Conservation (phyloP, 2,329 filamentous ascomycete genomes). For the Dendrostoma leiphaemia region DNA sequence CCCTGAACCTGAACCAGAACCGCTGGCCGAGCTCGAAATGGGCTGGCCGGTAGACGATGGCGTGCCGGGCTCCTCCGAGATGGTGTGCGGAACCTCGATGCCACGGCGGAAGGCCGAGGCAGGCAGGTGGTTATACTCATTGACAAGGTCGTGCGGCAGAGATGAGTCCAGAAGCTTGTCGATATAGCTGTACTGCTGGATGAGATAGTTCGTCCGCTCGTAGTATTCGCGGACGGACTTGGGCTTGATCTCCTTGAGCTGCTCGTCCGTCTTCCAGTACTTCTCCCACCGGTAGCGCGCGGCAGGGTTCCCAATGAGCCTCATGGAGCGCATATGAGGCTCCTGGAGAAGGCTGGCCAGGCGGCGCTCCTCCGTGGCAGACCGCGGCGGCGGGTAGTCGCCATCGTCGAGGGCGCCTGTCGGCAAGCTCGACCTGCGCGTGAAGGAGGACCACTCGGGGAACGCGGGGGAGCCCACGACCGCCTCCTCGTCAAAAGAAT, state of each 20-base stretch:
- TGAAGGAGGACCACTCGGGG: slow-evolving; percentile 19
- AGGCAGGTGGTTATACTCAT: slow-evolving; percentile 75
- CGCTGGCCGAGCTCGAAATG: slow-evolving; percentile 22
- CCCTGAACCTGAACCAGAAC: slow-evolving; percentile 2
- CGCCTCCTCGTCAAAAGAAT: slow-evolving; percentile 15
- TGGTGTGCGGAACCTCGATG: slow-evolving; percentile 68
- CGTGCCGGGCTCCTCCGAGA: slow-evolving; percentile 62
- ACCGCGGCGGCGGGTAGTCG: slow-evolving; percentile 41
- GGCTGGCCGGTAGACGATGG: slow-evolving; percentile 28
- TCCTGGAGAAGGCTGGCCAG: slow-evolving; percentile 58
- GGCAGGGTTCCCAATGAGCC: slow-evolving; percentile 85
- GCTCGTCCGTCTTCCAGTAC: slow-evolving; percentile 80
- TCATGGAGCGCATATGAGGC: slow-evolving; percentile 77
- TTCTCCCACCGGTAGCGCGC: slow-evolving; percentile 81
- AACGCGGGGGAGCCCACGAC: slow-evolving; percentile 5
- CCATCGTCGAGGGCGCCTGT: slow-evolving; percentile 14
- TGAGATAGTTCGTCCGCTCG: slow-evolving; percentile 80
- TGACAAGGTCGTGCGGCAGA: slow-evolving; percentile 85
- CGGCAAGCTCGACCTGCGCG: slow-evolving; percentile 10
- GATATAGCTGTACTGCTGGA: slow-evolving; percentile 92
- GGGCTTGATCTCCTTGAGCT: slow-evolving; percentile 69
- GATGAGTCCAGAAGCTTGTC: slow-evolving; percentile 88
- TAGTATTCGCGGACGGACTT: slow-evolving; percentile 76
- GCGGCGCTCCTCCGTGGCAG: slow-evolving; percentile 54
- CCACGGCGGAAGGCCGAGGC: slow-evolving; percentile 51